Evolutionary conservation across 202 grass and related monocot species (phyloP).

Genomic region (Cymbopogon flexuosus): DNA sequence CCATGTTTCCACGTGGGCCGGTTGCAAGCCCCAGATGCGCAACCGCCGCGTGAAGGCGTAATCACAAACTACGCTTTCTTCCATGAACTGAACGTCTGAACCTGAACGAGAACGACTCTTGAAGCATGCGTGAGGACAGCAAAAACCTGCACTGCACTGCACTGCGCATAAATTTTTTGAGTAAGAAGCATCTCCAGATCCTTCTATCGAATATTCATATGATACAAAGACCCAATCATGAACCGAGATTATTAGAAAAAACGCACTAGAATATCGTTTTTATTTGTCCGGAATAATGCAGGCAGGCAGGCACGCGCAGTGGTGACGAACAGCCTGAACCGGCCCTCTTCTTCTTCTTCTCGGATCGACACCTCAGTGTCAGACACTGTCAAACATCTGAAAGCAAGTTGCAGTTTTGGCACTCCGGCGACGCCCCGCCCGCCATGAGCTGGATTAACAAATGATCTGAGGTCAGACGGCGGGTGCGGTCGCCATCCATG

Average conservation of each 20-base stretch:
- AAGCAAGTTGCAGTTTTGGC: neutral
- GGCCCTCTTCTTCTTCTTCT: too few species aligned
- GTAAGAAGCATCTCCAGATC: neutral
- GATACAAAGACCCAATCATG: neutral
- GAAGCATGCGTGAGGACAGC: neutral
- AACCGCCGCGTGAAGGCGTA: neutral
- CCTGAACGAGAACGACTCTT: neutral
- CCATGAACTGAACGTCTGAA: neutral
- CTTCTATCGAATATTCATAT: neutral
- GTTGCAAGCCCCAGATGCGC: too few species aligned
- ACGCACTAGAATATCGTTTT: neutral
- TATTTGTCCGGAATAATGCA: neutral
- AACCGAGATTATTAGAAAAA: neutral
- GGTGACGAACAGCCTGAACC: too few species aligned
- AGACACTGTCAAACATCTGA: too few species aligned
- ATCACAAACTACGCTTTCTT: neutral
- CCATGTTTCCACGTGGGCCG: neutral
- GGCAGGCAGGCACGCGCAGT: too few species aligned
- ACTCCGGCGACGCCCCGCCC: conserved; percentile 4
- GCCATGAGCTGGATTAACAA: neutral
- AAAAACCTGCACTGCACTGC: neutral
- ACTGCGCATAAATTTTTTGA: neutral
- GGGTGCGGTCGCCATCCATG: conserved; percentile 12
- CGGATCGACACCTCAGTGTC: too few species aligned
- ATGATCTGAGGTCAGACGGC: conserved; percentile 6